A percentile compares a stretch with the other conserved stretches of the same genome.
Evolutionary conservation across 495 filamentous ascomycete species (phyloP).

Genomic region (Penicillium taxi): DNA sequence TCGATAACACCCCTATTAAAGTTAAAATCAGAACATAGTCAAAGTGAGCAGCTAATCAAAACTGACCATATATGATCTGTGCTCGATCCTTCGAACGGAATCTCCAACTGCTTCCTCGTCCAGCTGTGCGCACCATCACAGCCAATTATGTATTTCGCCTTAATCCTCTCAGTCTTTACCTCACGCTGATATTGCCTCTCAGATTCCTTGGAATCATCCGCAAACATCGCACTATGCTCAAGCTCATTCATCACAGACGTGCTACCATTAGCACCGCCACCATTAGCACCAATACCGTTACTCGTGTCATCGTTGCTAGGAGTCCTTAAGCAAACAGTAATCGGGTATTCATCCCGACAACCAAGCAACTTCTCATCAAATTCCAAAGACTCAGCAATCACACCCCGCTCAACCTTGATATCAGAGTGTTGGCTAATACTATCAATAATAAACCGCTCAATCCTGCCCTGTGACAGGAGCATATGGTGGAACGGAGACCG

Average conservation of each 20-base stretch:
- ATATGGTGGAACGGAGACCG: slow-evolving; percentile 47
- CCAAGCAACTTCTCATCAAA: slow-evolving; percentile 35
- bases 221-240: slow-evolving; percentile 41
- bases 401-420: slow-evolving; percentile 44
- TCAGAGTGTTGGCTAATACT: slow-evolving; percentile 35
- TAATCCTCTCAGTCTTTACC: slow-evolving; percentile 35
- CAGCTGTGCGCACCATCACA: slow-evolving; percentile 60
- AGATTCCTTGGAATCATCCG: slow-evolving; percentile 52
- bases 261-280: no score
- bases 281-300: neutral
- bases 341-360: slow-evolving; percentile 44
- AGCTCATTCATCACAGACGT: slow-evolving; percentile 33
- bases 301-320: slow-evolving; percentile 39
- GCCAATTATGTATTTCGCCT: slow-evolving; percentile 59
- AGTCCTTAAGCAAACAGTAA: slow-evolving; percentile 41
- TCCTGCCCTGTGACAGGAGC: slow-evolving; percentile 48
- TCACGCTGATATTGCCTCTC: slow-evolving; percentile 25
- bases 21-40: neutral
- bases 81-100: slow-evolving; percentile 48
- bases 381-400: slow-evolving; percentile 38
- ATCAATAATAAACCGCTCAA: slow-evolving; percentile 51
- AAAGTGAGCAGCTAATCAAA: slow-evolving; percentile 1
- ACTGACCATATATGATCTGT: slow-evolving; percentile 52
- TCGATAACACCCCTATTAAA: slow-evolving; percentile 54
- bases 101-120: slow-evolving; percentile 49